Evolutionary conservation across 441 rosid genomes (phyloP), one percentile per base, ranked within the genome.

Genomic region (Brassica hybrid): DNA sequence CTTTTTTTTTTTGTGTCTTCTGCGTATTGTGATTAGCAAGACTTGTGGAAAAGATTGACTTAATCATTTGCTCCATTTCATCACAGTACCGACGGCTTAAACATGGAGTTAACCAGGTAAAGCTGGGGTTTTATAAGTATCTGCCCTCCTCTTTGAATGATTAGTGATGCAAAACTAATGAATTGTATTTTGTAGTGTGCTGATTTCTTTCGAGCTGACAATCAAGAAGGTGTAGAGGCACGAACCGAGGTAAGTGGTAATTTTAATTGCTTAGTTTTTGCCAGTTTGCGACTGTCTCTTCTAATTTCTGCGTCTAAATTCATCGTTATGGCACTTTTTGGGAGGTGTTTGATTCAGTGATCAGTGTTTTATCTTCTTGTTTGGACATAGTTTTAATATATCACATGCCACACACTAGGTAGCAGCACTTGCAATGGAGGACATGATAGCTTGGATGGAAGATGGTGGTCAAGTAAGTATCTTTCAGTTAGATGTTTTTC

Each of bases 391-490:
- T 90, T 87, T 89, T 88, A 89, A 92, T 89, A 67, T 86, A 86
- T 95, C 86, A 79, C 86, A 16, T 94, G 93, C 97, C 32, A 27
- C 32, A 18, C 81, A 85, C 90, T 91, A 96, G 99, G 98, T 96
- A 87, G 98, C 99, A 73, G 98, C 99, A 76, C 81, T 96, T 86
- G 98, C 99, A 72, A 94, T 96, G 99, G 98, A 96, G 79, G 99
- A 96, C 85, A 92, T 96, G 99, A 94, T 84, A 86, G 87, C 96
- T 67, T 96, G 98, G 99, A 96, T 96, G 99, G 95, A 90, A 83
- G 99, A 94, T 83, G 99, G 98, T 75, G 99, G 99, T 78, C 99
- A 96, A 90, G 99, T 92, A 82, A 79, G 91, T 85, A 83, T 57
- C 62, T 74, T 61, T 45, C 36, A 74, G 27, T 64, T 74, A 67